These are phyloP conservation scores for Dictyostelium gargantuum DNA, from an alignment of 208 protist genomes.

Conservation along the genomic window DNA sequence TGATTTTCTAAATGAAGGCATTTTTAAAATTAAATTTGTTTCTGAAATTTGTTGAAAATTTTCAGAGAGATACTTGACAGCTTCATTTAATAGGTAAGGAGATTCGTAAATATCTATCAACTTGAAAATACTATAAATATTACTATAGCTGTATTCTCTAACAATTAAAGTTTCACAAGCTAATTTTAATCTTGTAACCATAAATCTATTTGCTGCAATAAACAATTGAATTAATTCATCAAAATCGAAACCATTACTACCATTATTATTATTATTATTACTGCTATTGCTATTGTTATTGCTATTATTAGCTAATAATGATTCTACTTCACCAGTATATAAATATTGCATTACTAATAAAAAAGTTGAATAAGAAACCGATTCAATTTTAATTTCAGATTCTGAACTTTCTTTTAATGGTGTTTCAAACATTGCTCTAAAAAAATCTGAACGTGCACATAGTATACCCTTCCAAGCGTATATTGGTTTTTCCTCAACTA, in stretches of 20 bases:
- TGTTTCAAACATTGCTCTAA: slow-evolving; percentile 61
- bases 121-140: slow-evolving; percentile 32
- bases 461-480: slow-evolving; percentile 47
- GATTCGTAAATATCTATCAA: slow-evolving; percentile 28
- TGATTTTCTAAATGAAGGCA: slow-evolving; percentile 27
- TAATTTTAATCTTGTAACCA: slow-evolving; percentile 16
- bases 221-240: slow-evolving; percentile 39
- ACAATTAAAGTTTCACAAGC: slow-evolving; percentile 8
- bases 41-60: background rate
- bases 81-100: background rate
- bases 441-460: slow-evolving; percentile 57
- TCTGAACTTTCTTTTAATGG: slow-evolving; percentile 23
- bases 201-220: slow-evolving; percentile 44
- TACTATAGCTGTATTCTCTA: background rate
- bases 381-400: slow-evolving; percentile 31
- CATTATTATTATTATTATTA: background rate
- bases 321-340: slow-evolving; percentile 20
- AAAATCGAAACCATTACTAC: background rate
- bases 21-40: background rate
- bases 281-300: background rate
- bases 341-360: slow-evolving; percentile 33
- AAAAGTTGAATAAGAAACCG: slow-evolving; percentile 11
- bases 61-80: background rate
- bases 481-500: slow-evolving; percentile 32
- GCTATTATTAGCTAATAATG: background rate